Evolutionary conservation across 2,329 filamentous ascomycete species (phyloP), one percentile per base, ranked within the genome.

Genomic region (Phialophora chinensis): DNA sequence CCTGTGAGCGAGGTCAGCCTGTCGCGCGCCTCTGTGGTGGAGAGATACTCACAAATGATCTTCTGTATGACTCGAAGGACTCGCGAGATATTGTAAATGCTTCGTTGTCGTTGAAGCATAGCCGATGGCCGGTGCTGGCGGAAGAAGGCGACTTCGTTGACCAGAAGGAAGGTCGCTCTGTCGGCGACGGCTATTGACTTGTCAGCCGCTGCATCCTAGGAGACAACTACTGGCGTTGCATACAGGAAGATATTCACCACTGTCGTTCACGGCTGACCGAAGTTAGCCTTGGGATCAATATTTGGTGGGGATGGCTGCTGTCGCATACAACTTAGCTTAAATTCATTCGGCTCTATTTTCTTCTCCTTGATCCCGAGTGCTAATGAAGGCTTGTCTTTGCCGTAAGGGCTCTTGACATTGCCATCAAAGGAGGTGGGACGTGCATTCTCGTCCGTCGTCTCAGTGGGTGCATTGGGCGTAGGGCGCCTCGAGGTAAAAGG

Each of bases 31-130:
- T 4, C 12, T 17, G 25, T 54, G n/a, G 1, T n/a, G 60, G 50
- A 17, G 50, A 58, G 54, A 33, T 35, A 84, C 90, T 73, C 86
- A 97, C 94, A 82, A 98, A 98, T 70, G 93, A 97, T 74, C 95
- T 88, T 70, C 95, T 86, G 80, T 98, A 98, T 2, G 93, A 97
- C 77, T 98, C 95, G 75, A 98, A 98, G 1, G 93, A 97, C 80
- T 98, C 95, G 74, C 94, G 87, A 44, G 93, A 97, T 77, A 98
- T 98, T 70, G 91, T 92, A 77, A 98, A 98, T 14, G 91, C 93
- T 76, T 98, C 94, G 73, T 93, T 93, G 69, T 96, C 92, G 73
- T 89, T 88, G 66, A 91, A 82, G 73, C 90, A 87, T 75, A 85
- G 88, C 64, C 86, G 82, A 75, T 87, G 85, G 70, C 86, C 86